Conservation (phyloP, 768 basidiomycete species). For the Pleurotus eryngii region DNA sequence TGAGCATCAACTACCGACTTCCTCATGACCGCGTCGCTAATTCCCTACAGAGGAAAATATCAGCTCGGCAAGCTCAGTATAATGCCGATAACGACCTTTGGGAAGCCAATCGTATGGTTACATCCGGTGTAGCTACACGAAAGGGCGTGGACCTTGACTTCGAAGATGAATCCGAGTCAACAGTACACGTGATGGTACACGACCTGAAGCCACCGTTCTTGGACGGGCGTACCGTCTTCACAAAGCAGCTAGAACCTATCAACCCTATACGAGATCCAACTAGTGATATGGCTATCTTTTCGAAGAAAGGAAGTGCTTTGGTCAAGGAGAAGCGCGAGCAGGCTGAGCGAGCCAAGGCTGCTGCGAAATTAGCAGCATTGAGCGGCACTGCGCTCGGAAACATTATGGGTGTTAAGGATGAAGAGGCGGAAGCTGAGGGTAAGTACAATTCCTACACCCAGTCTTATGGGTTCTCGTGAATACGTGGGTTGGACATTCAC, state of each 20-base stretch:
- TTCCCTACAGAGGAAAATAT: constrained; percentile 69
- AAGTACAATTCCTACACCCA: constrained; percentile 31
- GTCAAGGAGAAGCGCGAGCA: constrained; percentile 97
- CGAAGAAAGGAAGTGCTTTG: constrained; percentile 92
- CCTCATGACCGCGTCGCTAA: not conserved
- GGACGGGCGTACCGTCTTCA: constrained; percentile 94
- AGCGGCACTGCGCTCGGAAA: constrained; percentile 96
- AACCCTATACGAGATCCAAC: constrained; percentile 93
- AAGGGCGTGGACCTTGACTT: constrained; percentile 89
- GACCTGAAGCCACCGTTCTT: constrained; percentile 97
- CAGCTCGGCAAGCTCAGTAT: constrained; percentile 95
- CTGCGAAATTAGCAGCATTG: constrained; percentile 89
- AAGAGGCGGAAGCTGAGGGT: constrained; percentile 92
- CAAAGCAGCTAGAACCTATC: constrained; percentile 94
- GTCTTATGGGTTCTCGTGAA: constrained; percentile 9
- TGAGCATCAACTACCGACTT: constrained; percentile 27
- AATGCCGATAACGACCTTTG: constrained; percentile 98
- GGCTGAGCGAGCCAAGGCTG: constrained; percentile 93
- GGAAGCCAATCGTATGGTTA: constrained; percentile 98
- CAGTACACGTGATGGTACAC: constrained; percentile 96
- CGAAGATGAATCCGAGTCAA: constrained; percentile 93
- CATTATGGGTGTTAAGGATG: constrained; percentile 95
- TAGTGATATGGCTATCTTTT: constrained; percentile 93
- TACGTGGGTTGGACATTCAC: constrained; percentile 78
- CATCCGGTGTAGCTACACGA: constrained; percentile 90